Evolutionary conservation across 2,329 filamentous ascomycete species (phyloP).

Genomic region (Blumeria hordei): DNA sequence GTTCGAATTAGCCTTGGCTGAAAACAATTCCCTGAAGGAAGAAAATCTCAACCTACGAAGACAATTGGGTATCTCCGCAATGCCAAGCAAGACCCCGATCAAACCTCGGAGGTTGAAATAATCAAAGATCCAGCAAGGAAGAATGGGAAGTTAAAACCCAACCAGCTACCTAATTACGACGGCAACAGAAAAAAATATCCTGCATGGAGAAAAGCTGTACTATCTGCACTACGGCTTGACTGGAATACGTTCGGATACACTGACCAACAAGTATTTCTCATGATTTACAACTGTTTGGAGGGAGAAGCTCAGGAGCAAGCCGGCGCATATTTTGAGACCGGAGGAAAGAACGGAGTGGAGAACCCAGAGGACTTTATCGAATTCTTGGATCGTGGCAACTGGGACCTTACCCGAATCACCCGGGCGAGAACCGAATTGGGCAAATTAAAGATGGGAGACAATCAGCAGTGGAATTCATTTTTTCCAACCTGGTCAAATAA

Average conservation of each 20-base stretch:
- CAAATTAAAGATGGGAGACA: background rate
- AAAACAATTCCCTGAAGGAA: no score
- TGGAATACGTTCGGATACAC: background rate
- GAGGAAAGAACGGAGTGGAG: background rate
- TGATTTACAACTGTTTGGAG: background rate
- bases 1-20: no score
- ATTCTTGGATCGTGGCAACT: background rate
- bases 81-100: background rate
- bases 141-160: background rate
- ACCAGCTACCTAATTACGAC: background rate
- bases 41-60: no score
- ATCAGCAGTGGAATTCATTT: background rate
- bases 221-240: background rate
- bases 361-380: background rate
- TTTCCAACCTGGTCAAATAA: background rate
- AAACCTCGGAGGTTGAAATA: background rate
- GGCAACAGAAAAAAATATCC: background rate
- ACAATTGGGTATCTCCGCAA: no score
- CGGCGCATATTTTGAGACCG: background rate
- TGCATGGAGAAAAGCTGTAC: background rate
- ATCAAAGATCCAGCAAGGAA: background rate
- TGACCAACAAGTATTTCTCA: background rate
- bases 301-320: background rate
- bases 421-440: background rate
- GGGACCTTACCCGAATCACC: background rate